phyloP scores from a whole-genome alignment of 371 early-diverging fungal genomes.

The Mucor ambiguus region DNA sequence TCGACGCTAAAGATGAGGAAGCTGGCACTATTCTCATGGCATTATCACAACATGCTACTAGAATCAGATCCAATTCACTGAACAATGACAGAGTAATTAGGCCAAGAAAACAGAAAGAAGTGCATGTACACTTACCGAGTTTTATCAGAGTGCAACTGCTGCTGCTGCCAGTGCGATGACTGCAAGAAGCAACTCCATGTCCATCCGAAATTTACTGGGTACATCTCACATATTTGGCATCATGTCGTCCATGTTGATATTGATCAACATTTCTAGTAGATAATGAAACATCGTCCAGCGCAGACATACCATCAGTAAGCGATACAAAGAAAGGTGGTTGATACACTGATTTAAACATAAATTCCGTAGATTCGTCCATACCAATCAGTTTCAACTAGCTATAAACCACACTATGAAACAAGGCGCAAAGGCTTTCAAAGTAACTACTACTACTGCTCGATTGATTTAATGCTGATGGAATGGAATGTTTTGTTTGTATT shows the following conservation, averaged over 20 bases:
- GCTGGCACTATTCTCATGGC: slow-evolving; percentile 29
- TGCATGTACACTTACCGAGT: not conserved
- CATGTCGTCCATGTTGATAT: not conserved
- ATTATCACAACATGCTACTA: slow-evolving; percentile 14
- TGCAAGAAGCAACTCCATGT: slow-evolving; percentile 23
- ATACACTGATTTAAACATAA: not conserved
- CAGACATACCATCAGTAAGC: not conserved
- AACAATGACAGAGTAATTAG: slow-evolving; percentile 13
- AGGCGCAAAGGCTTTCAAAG: slow-evolving; percentile 16
- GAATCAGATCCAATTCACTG: not conserved
- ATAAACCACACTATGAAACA: not conserved
- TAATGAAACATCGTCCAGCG: not conserved
- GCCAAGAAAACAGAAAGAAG: not conserved
- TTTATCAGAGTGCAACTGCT: slow-evolving; percentile 1
- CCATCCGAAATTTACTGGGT: slow-evolving; percentile 25
- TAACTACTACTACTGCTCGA: not conserved
- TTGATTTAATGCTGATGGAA: not conserved
- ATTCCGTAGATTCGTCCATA: not conserved
- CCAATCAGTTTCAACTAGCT: not conserved
- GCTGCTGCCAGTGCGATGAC: not conserved
- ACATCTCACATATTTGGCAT: not conserved
- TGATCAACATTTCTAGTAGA: not conserved
- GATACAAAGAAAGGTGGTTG: not conserved
- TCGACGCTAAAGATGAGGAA: slow-evolving; percentile 30
- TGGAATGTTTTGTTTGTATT: not conserved